Base-by-base conservation (phyloP, 2,329 filamentous ascomycete genomes). In the Sporothrix brunneoviolacea region DNA sequence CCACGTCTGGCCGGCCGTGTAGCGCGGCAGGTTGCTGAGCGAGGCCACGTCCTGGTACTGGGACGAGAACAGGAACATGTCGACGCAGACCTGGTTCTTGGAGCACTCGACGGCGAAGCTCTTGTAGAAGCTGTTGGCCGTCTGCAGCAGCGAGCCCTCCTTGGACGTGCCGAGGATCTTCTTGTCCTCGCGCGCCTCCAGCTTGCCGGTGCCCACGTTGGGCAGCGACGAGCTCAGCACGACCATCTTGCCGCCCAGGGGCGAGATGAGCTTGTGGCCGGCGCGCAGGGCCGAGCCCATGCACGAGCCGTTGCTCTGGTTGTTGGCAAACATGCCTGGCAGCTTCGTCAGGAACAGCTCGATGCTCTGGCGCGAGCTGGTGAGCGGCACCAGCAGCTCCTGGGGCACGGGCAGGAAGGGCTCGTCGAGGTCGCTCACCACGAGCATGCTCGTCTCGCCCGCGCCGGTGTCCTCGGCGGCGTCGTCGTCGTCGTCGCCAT, bases 61-160 rank as follows among this genome's bases (percentile, higher is more conserved):
- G 15, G 89, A 91, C 4, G 88, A 93, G 71, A 95, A 96, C 45
- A 96, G 75, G 74, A 96, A 96, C 91, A 96, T 96, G 66, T 96
- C 91, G 59, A 98, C 90, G 0, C 91, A 97, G 24, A 98, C 93
- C 68, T 98, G 93, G 59, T 94, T 95, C 74, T 98, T 98, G 33
- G 91, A 96, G 69, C 93, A 98, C 66, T 98, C 93, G 3, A 98
- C 93, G 0, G 93, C 93, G 62, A 98, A 98, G 62, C 88, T 95
- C 76, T 98, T 98, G 78, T 97, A 98, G 70, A 97, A 98, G 63
- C 88, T 90, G 72, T 90, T 96, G 36, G 82, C 87, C 0, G 93
- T 96, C 66, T 97, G 91, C 47, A 98, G 73, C 28, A 98, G 77
- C 55, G 79, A 75, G 57, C 81, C 89, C 66, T 98, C 93, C 68